phyloP scores from a whole-genome alignment of 371 early-diverging fungal genomes.

The Gilbertella persicaria region DNA sequence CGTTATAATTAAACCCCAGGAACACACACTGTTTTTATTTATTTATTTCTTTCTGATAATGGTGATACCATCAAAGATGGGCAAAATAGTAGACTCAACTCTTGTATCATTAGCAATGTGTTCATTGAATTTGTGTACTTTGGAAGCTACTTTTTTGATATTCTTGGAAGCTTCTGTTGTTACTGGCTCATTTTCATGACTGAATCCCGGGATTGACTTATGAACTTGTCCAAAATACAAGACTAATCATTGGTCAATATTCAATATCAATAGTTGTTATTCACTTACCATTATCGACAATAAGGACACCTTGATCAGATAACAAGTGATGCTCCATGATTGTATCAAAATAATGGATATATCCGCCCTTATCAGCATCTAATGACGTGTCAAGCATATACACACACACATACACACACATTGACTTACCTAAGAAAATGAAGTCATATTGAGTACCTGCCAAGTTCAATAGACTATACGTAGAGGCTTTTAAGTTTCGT shows the following conservation, averaged over 20 bases:
- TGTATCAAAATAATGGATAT: conserved; percentile 53
- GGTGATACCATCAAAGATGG: conserved; percentile 67
- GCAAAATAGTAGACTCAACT: conserved; percentile 61
- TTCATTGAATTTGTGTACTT: conserved; percentile 64
- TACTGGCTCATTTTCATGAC: background rate
- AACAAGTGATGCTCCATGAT: conserved; percentile 55
- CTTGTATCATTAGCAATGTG: conserved; percentile 64
- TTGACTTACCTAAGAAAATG: conserved; percentile 55
- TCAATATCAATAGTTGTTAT: background rate
- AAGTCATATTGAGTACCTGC: conserved; percentile 49
- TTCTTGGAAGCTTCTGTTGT: conserved; percentile 23
- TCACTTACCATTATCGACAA: conserved; percentile 59
- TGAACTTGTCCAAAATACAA: conserved; percentile 46
- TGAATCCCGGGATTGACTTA: conserved; percentile 22
- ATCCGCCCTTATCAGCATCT: conserved; percentile 68
- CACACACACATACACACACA: background rate
- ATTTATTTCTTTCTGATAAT: conserved; percentile 45
- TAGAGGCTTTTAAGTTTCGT: background rate
- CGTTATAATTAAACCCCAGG: background rate
- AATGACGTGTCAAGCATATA: background rate
- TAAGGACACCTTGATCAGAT: conserved; percentile 48
- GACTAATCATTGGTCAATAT: conserved; percentile 17
- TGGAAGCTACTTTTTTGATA: conserved; percentile 38
- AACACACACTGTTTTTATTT: background rate
- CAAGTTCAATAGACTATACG: too few relatives aligned